Conservation (phyloP, 106 monocot genomes). For the Platanthera guangdongensis region DNA sequence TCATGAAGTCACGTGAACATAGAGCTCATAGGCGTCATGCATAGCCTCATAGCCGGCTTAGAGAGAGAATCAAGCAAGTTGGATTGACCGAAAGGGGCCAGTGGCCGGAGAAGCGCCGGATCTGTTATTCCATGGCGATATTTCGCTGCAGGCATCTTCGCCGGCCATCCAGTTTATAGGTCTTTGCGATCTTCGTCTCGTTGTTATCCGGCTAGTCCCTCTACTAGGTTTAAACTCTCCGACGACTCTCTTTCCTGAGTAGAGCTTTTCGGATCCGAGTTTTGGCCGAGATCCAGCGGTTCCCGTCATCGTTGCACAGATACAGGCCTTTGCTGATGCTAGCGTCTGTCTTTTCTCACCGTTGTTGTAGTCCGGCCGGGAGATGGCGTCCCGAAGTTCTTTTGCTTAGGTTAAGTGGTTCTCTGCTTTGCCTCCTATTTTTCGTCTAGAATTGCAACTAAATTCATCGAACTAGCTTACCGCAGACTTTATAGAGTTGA, state of each 20-base stretch:
- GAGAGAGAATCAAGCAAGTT: neutral
- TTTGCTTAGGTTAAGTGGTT: neutral
- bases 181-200: neutral
- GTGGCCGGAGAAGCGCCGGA: neutral
- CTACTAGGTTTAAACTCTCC: neutral
- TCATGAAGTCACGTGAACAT: neutral
- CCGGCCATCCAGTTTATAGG: conserved; percentile 2
- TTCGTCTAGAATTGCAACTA: neutral
- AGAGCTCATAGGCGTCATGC: no score
- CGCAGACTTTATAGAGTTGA: neutral
- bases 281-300: conserved; percentile 2
- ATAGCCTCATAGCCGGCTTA: neutral
- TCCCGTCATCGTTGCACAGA: neutral
- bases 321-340: neutral
- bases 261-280: conserved; percentile 1
- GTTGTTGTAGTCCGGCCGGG: neutral
- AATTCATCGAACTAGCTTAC: neutral
- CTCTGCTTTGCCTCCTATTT: neutral
- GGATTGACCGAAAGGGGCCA: neutral
- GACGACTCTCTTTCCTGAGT: neutral
- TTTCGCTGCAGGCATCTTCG: neutral
- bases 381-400: neutral
- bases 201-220: neutral
- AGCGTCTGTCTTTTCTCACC: neutral
- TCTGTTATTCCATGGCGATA: neutral